phyloP scores from a whole-genome alignment of 495 filamentous ascomycete species.

The Podospora anserina region DNA sequence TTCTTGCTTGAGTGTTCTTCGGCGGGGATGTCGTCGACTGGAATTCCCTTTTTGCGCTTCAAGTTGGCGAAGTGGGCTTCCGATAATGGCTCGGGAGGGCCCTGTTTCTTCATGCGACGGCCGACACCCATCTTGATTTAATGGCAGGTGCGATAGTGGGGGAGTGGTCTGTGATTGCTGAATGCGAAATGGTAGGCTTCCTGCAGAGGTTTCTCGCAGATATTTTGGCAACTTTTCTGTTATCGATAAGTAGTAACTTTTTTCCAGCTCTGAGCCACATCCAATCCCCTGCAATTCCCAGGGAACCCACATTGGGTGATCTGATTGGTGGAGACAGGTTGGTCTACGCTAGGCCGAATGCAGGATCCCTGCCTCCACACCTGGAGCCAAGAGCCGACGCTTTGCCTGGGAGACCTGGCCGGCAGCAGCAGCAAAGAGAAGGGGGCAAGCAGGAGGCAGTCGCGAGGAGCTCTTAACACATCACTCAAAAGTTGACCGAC shows the following conservation, averaged over 20 bases:
- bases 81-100: conserved; percentile 74
- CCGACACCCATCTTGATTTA: conserved; percentile 71
- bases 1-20: conserved; percentile 59
- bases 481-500: conserved; percentile 27
- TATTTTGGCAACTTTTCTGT: conserved; percentile 30
- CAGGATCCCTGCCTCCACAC: conserved; percentile 16
- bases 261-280: background rate
- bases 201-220: conserved; percentile 7
- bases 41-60: conserved; percentile 70
- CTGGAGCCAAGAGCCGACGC: conserved; percentile 18
- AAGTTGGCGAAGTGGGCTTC: conserved; percentile 70
- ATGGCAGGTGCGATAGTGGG: conserved; percentile 7
- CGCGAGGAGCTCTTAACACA: conserved; percentile 28
- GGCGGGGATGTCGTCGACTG: conserved; percentile 43
- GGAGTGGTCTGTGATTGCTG: background rate
- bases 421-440: conserved; percentile 7
- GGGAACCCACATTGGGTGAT: background rate
- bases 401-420: conserved; percentile 14
- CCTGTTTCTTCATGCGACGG: conserved; percentile 94
- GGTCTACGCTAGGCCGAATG: conserved; percentile 10
- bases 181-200: background rate
- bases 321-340: conserved; percentile 15
- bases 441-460: conserved; percentile 17
- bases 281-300: background rate
- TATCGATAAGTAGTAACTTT: conserved; percentile 32